phyloP scores from a whole-genome alignment of 164 flowering plant species.

The Vitis vinifera region DNA sequence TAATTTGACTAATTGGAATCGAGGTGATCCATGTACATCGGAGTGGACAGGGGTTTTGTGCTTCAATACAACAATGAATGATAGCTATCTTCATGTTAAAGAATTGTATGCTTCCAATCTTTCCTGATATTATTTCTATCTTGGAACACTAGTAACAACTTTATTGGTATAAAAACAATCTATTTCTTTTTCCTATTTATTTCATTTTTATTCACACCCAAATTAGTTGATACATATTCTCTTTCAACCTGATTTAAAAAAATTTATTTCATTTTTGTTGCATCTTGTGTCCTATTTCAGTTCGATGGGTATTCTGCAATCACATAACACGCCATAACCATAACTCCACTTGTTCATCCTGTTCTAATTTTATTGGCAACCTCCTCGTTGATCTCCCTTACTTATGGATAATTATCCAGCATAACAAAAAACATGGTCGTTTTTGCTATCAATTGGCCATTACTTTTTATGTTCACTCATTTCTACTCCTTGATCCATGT shows the following conservation, averaged over 20 bases:
- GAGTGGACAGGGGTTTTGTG: slow-evolving; percentile 70
- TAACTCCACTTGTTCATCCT: background rate
- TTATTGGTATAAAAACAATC: background rate
- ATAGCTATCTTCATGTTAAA: slow-evolving; percentile 69
- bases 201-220: background rate
- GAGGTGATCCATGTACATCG: slow-evolving; percentile 55
- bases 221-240: no score
- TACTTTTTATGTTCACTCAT: background rate
- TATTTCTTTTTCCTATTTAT: background rate
- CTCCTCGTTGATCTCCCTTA: background rate
- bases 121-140: background rate
- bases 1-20: slow-evolving; percentile 37
- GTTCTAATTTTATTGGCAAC: background rate
- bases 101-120: slow-evolving; percentile 52
- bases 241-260: no score
- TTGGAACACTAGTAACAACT: background rate
- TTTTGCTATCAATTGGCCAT: background rate
- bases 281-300: no score
- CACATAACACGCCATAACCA: background rate
- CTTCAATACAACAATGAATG: slow-evolving; percentile 44
- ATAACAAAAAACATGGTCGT: background rate
- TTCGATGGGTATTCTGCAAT: background rate
- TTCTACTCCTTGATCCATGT: background rate
- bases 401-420: background rate
- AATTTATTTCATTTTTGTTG: no score